Conservation (phyloP, 495 filamentous ascomycete species). For the Aspergillus taichungensis region DNA sequence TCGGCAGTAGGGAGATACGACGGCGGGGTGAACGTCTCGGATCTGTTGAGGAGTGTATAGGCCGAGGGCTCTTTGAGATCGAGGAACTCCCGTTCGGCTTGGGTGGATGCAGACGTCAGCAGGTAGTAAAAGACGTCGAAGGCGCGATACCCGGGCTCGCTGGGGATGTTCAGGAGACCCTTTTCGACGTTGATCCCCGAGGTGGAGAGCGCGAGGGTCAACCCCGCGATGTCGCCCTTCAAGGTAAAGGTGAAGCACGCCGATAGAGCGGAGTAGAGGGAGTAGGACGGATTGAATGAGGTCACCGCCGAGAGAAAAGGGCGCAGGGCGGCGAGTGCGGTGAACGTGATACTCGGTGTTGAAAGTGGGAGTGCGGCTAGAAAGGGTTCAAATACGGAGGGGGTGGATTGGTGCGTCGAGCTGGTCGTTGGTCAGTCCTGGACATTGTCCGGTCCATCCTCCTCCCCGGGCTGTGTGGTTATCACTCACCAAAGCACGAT, state of each 20-base stretch:
- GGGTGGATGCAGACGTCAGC: slow-evolving; percentile 78
- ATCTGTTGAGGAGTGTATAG: slow-evolving; percentile 72
- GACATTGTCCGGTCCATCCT: too few species aligned
- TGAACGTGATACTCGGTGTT: slow-evolving; percentile 63
- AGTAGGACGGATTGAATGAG: slow-evolving; percentile 76
- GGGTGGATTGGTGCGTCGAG: slow-evolving; percentile 80
- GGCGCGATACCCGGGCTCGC: slow-evolving; percentile 76
- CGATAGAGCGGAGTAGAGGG: slow-evolving; percentile 71
- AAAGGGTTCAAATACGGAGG: slow-evolving; percentile 75
- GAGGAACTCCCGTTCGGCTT: slow-evolving; percentile 86
- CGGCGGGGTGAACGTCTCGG: slow-evolving; percentile 79
- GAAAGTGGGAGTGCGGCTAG: slow-evolving; percentile 69
- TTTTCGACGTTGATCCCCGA: slow-evolving; percentile 78
- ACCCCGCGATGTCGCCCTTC: slow-evolving; percentile 65
- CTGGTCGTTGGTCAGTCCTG: slow-evolving; percentile 35
- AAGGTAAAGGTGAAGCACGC: slow-evolving; percentile 76
- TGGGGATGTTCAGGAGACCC: slow-evolving; percentile 74
- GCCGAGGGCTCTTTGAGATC: slow-evolving; percentile 67
- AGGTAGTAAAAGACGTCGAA: slow-evolving; percentile 99
- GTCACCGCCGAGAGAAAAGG: slow-evolving; percentile 85
- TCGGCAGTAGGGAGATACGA: slow-evolving; percentile 88
- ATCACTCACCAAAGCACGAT: slow-evolving; percentile 70
- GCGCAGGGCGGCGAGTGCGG: slow-evolving; percentile 66
- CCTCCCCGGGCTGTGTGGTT: neutral
- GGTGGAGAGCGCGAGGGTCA: slow-evolving; percentile 69